phyloP scores from a whole-genome alignment of 768 basidiomycete genomes.

The Leccinum imitatum region DNA sequence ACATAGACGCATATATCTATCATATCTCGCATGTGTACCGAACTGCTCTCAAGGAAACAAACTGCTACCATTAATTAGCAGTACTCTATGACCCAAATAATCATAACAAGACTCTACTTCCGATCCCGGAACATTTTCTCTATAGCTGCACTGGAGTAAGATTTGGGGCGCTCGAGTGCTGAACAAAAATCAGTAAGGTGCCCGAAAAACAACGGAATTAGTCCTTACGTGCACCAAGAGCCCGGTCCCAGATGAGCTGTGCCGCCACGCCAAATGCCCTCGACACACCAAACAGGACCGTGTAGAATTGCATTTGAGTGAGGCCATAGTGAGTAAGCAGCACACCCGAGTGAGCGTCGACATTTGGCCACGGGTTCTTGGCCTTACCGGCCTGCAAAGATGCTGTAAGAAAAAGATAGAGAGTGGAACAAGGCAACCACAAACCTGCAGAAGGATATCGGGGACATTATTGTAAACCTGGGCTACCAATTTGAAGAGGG shows the following conservation, averaged over 20 bases:
- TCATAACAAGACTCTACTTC: conserved; percentile 8
- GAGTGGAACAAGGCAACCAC: background rate
- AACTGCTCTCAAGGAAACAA: background rate
- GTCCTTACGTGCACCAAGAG: conserved; percentile 81
- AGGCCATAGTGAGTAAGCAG: conserved; percentile 85
- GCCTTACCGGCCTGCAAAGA: conserved; percentile 74
- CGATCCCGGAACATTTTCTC: conserved; percentile 68
- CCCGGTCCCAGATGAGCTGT: conserved; percentile 92
- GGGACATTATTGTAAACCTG: conserved; percentile 89
- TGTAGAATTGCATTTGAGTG: conserved; percentile 93
- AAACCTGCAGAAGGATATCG: conserved; percentile 80
- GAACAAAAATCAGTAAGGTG: background rate
- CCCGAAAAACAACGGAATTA: background rate
- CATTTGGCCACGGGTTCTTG: conserved; percentile 96
- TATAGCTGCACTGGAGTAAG: conserved; percentile 80
- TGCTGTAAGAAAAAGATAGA: background rate
- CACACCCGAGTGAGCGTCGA: conserved; percentile 94
- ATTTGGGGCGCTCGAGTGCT: conserved; percentile 91
- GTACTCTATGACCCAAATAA: background rate
- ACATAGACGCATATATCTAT: background rate
- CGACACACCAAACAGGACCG: conserved; percentile 96
- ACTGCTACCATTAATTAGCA: background rate
- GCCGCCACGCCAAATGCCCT: conserved; percentile 88
- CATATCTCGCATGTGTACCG: background rate
- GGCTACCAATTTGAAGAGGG: conserved; percentile 91